Conservation (phyloP, 441 rosid genomes). For the Mallotus repandus region DNA sequence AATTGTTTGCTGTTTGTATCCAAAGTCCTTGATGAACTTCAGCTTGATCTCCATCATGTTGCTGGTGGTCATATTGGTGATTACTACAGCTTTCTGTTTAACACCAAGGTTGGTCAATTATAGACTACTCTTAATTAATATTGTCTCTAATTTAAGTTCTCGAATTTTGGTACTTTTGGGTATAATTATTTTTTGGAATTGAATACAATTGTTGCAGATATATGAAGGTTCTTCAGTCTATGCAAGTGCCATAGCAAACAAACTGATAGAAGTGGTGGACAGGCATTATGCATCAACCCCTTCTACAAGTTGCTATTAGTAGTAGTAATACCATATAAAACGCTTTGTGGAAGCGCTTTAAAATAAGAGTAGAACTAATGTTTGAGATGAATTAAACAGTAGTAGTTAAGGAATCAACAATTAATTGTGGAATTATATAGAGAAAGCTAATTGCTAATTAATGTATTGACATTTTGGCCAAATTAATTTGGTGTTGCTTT, state of each 20-base stretch:
- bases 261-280: slow-evolving; percentile 66
- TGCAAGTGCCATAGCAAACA: slow-evolving; percentile 74
- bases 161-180: background rate
- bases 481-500: too few relatives aligned
- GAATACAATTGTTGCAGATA: slow-evolving; percentile 38
- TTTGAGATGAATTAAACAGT: background rate
- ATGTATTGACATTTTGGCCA: too few relatives aligned
- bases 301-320: slow-evolving; percentile 35
- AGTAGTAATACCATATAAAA: background rate
- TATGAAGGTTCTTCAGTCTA: slow-evolving; percentile 63
- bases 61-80: slow-evolving; percentile 93
- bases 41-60: slow-evolving; percentile 79
- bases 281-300: slow-evolving; percentile 50
- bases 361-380: too few relatives aligned
- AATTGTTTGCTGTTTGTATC: slow-evolving; percentile 77
- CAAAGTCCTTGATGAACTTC: slow-evolving; percentile 74
- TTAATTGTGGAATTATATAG: too few relatives aligned
- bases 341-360: background rate
- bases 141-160: background rate
- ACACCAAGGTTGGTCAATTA: slow-evolving; percentile 62
- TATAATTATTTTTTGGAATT: background rate
- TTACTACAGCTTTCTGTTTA: slow-evolving; percentile 71
- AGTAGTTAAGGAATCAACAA: too few relatives aligned
- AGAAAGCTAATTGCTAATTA: too few relatives aligned
- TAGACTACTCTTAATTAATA: background rate